Conservation (phyloP, 306 rosid species). For the Quercus berberidifolia region DNA sequence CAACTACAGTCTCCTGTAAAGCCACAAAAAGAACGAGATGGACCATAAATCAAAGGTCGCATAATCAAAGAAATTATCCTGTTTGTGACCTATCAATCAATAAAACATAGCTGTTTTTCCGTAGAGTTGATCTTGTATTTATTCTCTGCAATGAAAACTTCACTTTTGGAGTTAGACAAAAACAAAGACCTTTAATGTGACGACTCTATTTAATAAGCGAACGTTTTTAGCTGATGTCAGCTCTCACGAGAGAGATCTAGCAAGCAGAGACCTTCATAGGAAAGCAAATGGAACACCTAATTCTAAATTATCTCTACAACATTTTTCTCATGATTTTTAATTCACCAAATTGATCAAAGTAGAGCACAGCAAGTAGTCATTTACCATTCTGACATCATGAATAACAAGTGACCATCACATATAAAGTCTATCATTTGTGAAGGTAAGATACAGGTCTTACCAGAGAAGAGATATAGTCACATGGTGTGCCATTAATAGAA, state of each 20-base stretch:
- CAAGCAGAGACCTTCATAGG: too few relatives aligned
- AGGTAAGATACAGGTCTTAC: background rate
- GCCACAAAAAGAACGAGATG: background rate
- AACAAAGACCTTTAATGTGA: background rate
- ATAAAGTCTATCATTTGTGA: background rate
- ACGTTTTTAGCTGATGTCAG: background rate
- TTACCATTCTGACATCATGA: background rate
- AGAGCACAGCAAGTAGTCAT: background rate
- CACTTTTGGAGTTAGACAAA: background rate
- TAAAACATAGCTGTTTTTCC: background rate
- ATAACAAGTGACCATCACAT: background rate
- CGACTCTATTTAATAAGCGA: background rate
- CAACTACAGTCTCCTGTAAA: slow-evolving; percentile 25
- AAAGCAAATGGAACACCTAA: too few relatives aligned
- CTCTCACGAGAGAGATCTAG: background rate
- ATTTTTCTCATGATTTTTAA: background rate
- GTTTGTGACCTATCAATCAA: background rate
- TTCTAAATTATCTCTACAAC: too few relatives aligned
- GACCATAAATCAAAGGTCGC: background rate
- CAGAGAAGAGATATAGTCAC: slow-evolving; percentile 27
- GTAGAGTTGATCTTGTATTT: background rate
- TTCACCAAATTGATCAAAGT: background rate
- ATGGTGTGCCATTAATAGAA: slow-evolving; percentile 13
- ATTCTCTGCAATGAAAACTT: background rate
- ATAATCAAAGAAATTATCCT: background rate